Conservation (phyloP, 2,329 filamentous ascomycete genomes). For the Hypoxylon sp. region DNA sequence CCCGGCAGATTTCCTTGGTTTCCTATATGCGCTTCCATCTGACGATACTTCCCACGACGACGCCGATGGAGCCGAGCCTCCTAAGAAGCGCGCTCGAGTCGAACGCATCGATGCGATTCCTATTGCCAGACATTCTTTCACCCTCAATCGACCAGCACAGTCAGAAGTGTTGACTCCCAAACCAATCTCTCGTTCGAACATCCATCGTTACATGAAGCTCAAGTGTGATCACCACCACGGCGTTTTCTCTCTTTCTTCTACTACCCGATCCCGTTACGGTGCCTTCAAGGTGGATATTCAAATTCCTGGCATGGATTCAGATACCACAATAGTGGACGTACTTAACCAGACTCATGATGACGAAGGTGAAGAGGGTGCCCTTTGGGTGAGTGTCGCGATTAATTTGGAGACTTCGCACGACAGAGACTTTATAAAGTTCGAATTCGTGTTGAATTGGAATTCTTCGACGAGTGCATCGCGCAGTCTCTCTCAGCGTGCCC, state of each 20-base stretch:
- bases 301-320: slow-evolving; percentile 24
- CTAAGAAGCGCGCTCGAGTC: slow-evolving; percentile 44
- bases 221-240: slow-evolving; percentile 10
- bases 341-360: slow-evolving; percentile 33
- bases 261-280: slow-evolving; percentile 17
- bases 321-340: slow-evolving; percentile 34
- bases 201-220: slow-evolving; percentile 38
- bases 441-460: slow-evolving; percentile 60
- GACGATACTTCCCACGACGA: slow-evolving; percentile 1
- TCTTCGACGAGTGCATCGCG: slow-evolving; percentile 55
- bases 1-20: slow-evolving; percentile 33
- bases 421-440: slow-evolving; percentile 51
- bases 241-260: slow-evolving; percentile 34
- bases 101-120: slow-evolving; percentile 42
- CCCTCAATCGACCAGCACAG: slow-evolving; percentile 35
- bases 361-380: slow-evolving; percentile 38
- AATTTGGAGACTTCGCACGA: slow-evolving; percentile 49
- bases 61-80: slow-evolving; percentile 26
- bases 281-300: slow-evolving; percentile 33
- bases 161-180: background rate
- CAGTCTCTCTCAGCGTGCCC: slow-evolving; percentile 48
- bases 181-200: slow-evolving; percentile 30
- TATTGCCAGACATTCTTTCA: slow-evolving; percentile 40
- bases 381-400: slow-evolving; percentile 56
- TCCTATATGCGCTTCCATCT: slow-evolving; percentile 30